Evolutionary conservation across 2,329 filamentous ascomycete genomes (phyloP).

Genomic region (Trichoderma asperellum): DNA sequence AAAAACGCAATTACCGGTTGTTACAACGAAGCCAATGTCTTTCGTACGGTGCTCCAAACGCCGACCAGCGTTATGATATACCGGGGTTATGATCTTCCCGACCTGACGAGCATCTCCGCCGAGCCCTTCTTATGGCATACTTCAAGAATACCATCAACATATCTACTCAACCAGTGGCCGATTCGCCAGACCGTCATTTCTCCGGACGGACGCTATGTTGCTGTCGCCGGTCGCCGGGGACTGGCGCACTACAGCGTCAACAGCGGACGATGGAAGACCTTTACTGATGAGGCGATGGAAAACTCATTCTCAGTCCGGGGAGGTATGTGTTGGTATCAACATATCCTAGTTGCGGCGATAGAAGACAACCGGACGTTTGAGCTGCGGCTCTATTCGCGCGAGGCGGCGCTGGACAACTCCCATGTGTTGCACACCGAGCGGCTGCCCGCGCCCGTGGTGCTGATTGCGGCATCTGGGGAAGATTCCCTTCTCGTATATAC

Average conservation of each 20-base stretch:
- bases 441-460: slow-evolving; percentile 83
- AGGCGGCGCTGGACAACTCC: slow-evolving; percentile 73
- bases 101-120: slow-evolving; percentile 87
- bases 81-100: slow-evolving; percentile 86
- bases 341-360: slow-evolving; percentile 91
- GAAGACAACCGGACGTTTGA: slow-evolving; percentile 82
- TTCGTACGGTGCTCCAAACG: slow-evolving; percentile 85
- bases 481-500: slow-evolving; percentile 97
- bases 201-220: slow-evolving; percentile 89
- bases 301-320: slow-evolving; percentile 91
- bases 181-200: slow-evolving; percentile 87
- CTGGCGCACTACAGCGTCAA: slow-evolving; percentile 94
- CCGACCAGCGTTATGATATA: slow-evolving; percentile 90
- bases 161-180: slow-evolving; percentile 91
- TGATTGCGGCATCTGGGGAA: slow-evolving; percentile 85
- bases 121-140: slow-evolving; percentile 96
- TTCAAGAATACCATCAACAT: slow-evolving; percentile 79
- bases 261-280: slow-evolving; percentile 95
- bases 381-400: slow-evolving; percentile 89
- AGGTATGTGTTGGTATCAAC: slow-evolving; percentile 98
- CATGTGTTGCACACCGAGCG: slow-evolving; percentile 76
- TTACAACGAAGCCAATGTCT: slow-evolving; percentile 88
- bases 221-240: slow-evolving; percentile 90
- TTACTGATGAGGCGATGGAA: slow-evolving; percentile 77
- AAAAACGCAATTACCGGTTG: slow-evolving; percentile 91